Percentiles rank a stretch among this genome's conserved stretches.
These are phyloP conservation scores for Penicillium sp. DNA, from an alignment of 2,329 filamentous ascomycete species.

Conservation along the genomic window DNA sequence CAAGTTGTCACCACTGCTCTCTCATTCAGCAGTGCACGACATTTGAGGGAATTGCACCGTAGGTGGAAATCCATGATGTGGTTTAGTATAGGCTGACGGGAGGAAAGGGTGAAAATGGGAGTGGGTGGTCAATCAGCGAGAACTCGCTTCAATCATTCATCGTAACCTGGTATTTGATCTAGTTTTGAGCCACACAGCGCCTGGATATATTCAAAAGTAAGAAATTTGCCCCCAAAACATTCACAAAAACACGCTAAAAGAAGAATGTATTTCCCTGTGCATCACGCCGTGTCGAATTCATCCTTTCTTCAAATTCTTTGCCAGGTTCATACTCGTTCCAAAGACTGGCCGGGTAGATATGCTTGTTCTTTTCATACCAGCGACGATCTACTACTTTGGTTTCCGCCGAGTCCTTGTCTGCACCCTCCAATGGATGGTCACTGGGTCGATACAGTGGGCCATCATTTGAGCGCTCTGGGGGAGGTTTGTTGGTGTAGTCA, in stretches of 20 bases:
- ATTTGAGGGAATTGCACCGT: constrained; percentile 78
- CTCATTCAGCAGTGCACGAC: constrained; percentile 66
- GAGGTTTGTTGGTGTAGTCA: constrained; percentile 61
- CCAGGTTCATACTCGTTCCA: constrained; percentile 95
- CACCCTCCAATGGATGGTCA: constrained; percentile 68
- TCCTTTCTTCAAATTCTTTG: constrained; percentile 68
- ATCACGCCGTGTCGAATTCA: constrained; percentile 74
- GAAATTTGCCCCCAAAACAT: background rate
- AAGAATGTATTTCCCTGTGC: constrained; percentile 91
- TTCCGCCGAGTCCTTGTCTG: constrained; percentile 70
- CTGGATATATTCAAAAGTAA: constrained; percentile 12
- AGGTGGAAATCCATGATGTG: constrained; percentile 69
- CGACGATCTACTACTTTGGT: constrained; percentile 95
- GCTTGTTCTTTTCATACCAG: constrained; percentile 98
- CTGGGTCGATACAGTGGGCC: constrained; percentile 48
- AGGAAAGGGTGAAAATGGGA: background rate
- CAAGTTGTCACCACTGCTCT: constrained; percentile 85
- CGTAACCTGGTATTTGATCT: background rate
- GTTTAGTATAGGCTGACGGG: constrained; percentile 4
- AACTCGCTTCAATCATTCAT: background rate
- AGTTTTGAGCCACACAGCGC: constrained; percentile 10
- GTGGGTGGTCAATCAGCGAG: background rate
- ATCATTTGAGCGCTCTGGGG: constrained; percentile 30
- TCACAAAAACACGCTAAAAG: constrained; percentile 48
- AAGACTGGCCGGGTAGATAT: constrained; percentile 93